phyloP scores from a whole-genome alignment of 2,329 filamentous ascomycete species.

The Beauveria asiatica region DNA sequence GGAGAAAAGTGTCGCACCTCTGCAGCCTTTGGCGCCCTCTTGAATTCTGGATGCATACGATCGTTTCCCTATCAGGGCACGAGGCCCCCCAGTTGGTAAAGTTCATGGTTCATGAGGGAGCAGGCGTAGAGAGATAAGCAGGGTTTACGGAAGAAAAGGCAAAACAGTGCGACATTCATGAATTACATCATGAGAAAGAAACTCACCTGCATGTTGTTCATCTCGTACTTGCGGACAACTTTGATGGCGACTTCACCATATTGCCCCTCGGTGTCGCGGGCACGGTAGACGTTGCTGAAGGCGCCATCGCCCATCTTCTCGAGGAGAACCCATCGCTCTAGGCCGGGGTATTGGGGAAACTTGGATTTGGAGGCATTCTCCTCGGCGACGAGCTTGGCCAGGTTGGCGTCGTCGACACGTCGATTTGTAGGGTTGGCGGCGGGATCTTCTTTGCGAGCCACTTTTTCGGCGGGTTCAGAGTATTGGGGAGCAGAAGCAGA shows the following conservation, averaged over 20 bases:
- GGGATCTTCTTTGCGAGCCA: conserved; percentile 20
- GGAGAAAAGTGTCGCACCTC: conserved; percentile 68
- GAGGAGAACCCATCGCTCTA: conserved; percentile 63
- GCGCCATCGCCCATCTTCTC: conserved; percentile 98
- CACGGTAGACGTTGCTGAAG: conserved; percentile 97
- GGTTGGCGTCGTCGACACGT: conserved; percentile 53
- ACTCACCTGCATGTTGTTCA: conserved; percentile 98
- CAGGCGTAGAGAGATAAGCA: not conserved
- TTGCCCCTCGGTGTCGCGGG: conserved; percentile 63
- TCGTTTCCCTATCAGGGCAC: conserved; percentile 64
- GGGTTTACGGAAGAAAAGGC: conserved; percentile 7
- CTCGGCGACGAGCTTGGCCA: conserved; percentile 82
- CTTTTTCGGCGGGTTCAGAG: conserved; percentile 52
- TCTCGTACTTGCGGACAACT: conserved; percentile 96
- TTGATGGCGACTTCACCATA: conserved; percentile 89
- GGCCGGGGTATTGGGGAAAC: conserved; percentile 54
- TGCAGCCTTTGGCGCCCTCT: conserved; percentile 88
- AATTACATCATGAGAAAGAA: conserved; percentile 9
- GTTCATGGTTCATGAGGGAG: conserved; percentile 17
- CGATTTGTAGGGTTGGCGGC: conserved; percentile 22
- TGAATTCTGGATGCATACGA: conserved; percentile 93
- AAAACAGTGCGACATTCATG: conserved; percentile 13
- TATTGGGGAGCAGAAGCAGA: conserved; percentile 56
- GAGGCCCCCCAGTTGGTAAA: conserved; percentile 46
- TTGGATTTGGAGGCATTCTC: conserved; percentile 81